Percentiles rank a stretch among this genome's conserved stretches.
Evolutionary conservation across 352 stramenopile species (phyloP).

Genomic region (Achlya hypogyna): DNA sequence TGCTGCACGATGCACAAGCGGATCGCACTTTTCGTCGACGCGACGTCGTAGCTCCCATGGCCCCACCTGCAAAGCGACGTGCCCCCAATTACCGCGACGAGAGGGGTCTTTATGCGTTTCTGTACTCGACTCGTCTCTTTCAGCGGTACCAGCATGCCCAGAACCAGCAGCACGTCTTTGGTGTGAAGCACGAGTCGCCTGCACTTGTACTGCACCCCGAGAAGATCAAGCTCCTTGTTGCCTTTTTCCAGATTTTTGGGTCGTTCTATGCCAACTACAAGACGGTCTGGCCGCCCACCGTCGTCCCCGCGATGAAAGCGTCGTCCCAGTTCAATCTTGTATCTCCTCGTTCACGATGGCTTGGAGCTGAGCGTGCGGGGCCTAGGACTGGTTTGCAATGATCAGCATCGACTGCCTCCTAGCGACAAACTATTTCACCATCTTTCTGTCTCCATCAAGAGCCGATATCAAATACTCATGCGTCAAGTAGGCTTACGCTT

Average conservation of each 20-base stretch:
- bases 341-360: not conserved
- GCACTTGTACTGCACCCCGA: constrained; percentile 38
- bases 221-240: constrained; percentile 75
- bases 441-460: constrained; percentile 34
- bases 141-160: constrained; percentile 17
- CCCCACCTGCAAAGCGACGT: not conserved
- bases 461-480: not conserved
- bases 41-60: not conserved
- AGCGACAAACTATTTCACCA: constrained; percentile 57
- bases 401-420: constrained; percentile 64
- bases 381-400: constrained; percentile 55
- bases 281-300: constrained; percentile 45
- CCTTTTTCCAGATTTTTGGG: constrained; percentile 75
- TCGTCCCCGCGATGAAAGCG: constrained; percentile 52
- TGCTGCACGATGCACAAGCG: constrained; percentile 1
- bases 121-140: constrained; percentile 13
- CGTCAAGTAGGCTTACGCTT: constrained; percentile 34
- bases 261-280: constrained; percentile 62
- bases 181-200: constrained; percentile 40
- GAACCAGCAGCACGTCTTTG: constrained; percentile 39
- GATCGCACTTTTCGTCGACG: constrained; percentile 1
- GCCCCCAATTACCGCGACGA: constrained; percentile 27
- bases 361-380: not conserved
- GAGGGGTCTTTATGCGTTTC: constrained; percentile 16
- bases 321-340: constrained; percentile 68